phyloP scores from a whole-genome alignment of 345 rosid species.

The Murraya paniculata region DNA sequence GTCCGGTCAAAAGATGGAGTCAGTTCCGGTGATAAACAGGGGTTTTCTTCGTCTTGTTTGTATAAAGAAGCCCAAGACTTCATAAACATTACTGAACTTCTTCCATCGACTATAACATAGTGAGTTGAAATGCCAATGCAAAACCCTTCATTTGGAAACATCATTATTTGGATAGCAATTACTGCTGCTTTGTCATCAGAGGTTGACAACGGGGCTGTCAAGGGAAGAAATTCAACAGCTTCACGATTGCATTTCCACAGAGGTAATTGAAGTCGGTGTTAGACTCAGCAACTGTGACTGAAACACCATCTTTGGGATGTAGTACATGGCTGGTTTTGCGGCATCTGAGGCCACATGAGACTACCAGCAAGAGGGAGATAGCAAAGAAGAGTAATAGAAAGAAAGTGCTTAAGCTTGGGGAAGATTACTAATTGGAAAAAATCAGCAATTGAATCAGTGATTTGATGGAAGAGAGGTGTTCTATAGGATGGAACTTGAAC shows the following conservation, averaged over 20 bases:
- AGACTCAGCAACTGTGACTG: constrained; percentile 40
- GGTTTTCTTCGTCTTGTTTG: background rate
- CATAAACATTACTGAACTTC: background rate
- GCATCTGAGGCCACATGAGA: constrained; percentile 25
- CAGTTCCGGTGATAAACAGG: background rate
- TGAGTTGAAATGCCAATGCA: constrained; percentile 5
- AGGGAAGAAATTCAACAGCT: constrained; percentile 28
- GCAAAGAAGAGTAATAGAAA: constrained; percentile 33
- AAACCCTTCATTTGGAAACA: constrained; percentile 17
- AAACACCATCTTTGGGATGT: constrained; percentile 20
- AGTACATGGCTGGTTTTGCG: constrained; percentile 22
- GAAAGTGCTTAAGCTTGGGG: constrained; percentile 36
- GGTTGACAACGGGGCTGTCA: constrained; percentile 23
- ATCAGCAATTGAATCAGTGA: constrained; percentile 17
- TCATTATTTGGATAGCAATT: constrained; percentile 11
- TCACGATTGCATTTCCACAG: constrained; percentile 13
- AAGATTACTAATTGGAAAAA: constrained; percentile 34
- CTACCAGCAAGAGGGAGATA: constrained; percentile 30
- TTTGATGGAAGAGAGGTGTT: background rate
- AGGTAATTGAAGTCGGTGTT: constrained; percentile 20
- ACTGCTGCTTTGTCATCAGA: constrained; percentile 15
- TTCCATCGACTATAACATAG: constrained; percentile 15
- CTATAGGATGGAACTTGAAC: background rate
- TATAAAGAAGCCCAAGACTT: constrained; percentile 21
- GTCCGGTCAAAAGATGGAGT: constrained; percentile 28